These are phyloP conservation scores for Apostasia ramifera DNA, from an alignment of 106 monocot species.

Conservation along the genomic window DNA sequence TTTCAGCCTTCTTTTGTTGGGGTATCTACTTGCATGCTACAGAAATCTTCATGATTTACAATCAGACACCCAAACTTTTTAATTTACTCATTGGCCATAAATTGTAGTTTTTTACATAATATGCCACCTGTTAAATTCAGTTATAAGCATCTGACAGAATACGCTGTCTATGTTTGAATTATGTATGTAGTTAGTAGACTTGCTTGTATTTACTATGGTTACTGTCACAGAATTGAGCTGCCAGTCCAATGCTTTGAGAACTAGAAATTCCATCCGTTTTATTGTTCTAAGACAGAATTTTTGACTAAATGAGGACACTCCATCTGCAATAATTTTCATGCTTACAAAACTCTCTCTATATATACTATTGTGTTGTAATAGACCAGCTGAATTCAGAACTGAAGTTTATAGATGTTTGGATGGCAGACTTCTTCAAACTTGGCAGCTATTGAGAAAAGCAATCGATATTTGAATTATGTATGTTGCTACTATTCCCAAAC, in stretches of 20 bases:
- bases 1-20: too few relatives aligned
- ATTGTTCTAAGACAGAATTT: slow-evolving; percentile 40
- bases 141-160: too few relatives aligned
- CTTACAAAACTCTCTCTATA: neutral
- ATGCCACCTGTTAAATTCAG: too few relatives aligned
- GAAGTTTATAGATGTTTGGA: slow-evolving; percentile 46
- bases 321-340: slow-evolving; percentile 19
- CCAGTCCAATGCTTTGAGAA: slow-evolving; percentile 75
- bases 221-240: slow-evolving; percentile 53
- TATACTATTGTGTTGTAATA: too few relatives aligned
- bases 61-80: neutral
- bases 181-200: too few relatives aligned
- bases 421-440: slow-evolving; percentile 57
- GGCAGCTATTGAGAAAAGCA: slow-evolving; percentile 53
- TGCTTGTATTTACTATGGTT: too few relatives aligned
- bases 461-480: too few relatives aligned
- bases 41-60: too few relatives aligned
- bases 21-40: too few relatives aligned
- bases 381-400: slow-evolving; percentile 14
- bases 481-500: too few relatives aligned
- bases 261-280: slow-evolving; percentile 56
- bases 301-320: slow-evolving; percentile 33
- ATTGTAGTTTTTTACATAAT: too few relatives aligned
- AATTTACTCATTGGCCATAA: neutral
- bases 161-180: too few relatives aligned